Conservation (phyloP, 257 asterid species). For the Nicotiana sylvestris region DNA sequence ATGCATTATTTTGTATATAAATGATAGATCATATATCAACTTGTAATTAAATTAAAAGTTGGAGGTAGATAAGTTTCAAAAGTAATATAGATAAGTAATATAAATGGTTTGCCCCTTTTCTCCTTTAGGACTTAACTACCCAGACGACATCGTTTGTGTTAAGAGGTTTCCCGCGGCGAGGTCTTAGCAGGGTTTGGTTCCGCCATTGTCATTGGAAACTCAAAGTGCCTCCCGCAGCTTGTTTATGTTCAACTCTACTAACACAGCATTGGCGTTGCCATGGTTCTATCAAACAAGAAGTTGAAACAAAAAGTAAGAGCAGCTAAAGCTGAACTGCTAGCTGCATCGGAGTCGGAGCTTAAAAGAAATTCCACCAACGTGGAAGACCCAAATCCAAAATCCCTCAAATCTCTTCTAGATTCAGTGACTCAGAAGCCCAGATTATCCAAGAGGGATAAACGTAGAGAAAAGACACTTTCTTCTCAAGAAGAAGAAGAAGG, state of each 20-base stretch:
- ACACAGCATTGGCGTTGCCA: background rate
- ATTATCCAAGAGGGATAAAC: constrained; percentile 57
- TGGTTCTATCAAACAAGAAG: constrained; percentile 86
- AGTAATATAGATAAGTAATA: no score
- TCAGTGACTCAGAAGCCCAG: constrained; percentile 23
- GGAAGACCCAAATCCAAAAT: constrained; percentile 16
- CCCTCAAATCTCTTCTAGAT: constrained; percentile 16
- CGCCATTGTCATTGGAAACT: background rate
- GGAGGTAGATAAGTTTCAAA: no score
- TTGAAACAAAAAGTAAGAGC: constrained; percentile 69
- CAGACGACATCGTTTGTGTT: background rate
- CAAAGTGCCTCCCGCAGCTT: background rate
- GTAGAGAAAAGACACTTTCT: constrained; percentile 32
- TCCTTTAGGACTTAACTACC: background rate
- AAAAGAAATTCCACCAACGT: constrained; percentile 6
- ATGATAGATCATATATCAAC: no score
- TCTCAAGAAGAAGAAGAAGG: constrained; percentile 23
- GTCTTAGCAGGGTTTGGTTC: background rate
- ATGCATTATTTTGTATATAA: no score
- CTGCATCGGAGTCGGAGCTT: constrained; percentile 31
- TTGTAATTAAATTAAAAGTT: no score
- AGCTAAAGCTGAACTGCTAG: constrained; percentile 48
- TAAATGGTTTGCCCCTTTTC: no score
- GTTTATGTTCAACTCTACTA: background rate
- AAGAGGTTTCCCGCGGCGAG: background rate